Conservation (phyloP, 2,329 filamentous ascomycete genomes). For the Trichoderma sp. region DNA sequence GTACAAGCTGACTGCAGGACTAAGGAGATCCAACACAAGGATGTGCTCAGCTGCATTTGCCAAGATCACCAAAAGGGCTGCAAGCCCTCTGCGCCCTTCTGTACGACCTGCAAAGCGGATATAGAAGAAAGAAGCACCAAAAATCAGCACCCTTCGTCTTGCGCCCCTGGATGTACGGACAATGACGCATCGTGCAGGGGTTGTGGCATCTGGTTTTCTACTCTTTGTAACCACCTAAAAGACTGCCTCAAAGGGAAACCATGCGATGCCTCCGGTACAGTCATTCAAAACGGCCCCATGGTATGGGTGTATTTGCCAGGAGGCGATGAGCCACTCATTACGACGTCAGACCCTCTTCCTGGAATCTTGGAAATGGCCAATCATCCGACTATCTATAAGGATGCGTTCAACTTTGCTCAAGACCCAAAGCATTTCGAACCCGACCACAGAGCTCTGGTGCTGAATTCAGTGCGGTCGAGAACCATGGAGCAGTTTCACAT, state of each 20-base stretch:
- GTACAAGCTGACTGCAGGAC: background rate
- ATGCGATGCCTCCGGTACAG: background rate
- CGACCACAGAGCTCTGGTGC: background rate
- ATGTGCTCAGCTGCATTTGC: background rate
- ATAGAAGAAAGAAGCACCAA: background rate
- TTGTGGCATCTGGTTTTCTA: slow-evolving; percentile 2
- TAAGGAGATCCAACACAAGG: background rate
- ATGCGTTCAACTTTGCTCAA: background rate
- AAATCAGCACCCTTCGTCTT: background rate
- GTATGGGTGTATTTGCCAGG: background rate
- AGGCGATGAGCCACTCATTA: background rate
- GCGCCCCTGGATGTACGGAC: background rate
- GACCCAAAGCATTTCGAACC: background rate
- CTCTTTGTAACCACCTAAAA: background rate
- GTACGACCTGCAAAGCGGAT: background rate
- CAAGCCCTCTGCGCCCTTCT: too few species aligned
- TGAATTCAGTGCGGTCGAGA: slow-evolving; percentile 11
- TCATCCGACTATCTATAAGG: background rate
- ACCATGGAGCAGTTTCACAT: slow-evolving; percentile 16
- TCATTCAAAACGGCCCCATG: background rate
- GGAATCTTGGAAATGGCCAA: slow-evolving; percentile 7
- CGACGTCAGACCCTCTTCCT: background rate
- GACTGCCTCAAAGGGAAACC: background rate
- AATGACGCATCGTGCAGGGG: background rate
- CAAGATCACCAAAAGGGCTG: too few species aligned